Evolutionary conservation across 2,329 filamentous ascomycete species (phyloP).

Genomic region (Pyrenophora graminea): DNA sequence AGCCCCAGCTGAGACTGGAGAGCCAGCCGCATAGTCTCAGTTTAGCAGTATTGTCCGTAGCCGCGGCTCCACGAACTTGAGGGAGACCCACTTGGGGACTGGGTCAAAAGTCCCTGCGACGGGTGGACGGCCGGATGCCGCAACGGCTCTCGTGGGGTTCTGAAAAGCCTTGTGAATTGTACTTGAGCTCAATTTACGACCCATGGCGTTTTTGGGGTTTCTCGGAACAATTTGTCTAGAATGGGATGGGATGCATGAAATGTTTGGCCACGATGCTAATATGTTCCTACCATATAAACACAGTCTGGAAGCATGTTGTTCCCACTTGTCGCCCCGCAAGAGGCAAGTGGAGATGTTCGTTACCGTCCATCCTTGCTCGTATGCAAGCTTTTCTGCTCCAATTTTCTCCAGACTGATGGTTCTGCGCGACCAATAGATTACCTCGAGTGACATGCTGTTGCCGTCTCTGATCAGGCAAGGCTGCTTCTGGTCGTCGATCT

Average conservation of each 20-base stretch:
- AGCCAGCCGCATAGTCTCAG: no score
- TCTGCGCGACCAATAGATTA: neutral
- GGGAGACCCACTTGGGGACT: constrained; percentile 11
- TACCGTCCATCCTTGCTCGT: constrained; percentile 2
- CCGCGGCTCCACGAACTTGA: constrained; percentile 10
- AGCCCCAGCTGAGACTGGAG: no score
- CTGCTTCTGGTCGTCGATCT: neutral
- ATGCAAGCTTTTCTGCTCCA: constrained; percentile 15
- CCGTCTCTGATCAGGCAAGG: neutral
- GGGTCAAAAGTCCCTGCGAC: constrained; percentile 14
- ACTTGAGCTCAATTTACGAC: no score
- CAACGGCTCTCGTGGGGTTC: constrained; percentile 5
- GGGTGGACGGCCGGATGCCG: constrained; percentile 10
- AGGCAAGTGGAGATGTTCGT: constrained; percentile 11
- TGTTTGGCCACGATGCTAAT: neutral
- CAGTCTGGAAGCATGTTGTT: neutral
- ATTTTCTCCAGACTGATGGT: constrained; percentile 10
- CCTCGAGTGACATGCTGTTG: constrained; percentile 1
- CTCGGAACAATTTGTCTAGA: neutral
- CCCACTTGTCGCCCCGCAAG: constrained; percentile 6
- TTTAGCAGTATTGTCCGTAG: neutral
- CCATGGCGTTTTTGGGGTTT: no score
- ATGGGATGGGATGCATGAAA: neutral
- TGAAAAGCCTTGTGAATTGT: neutral
- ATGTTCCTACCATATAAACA: no score